A percentile compares a stretch with the other conserved stretches of the same genome.
phyloP scores from a whole-genome alignment of 306 rosid species.

The Malus orientalis region DNA sequence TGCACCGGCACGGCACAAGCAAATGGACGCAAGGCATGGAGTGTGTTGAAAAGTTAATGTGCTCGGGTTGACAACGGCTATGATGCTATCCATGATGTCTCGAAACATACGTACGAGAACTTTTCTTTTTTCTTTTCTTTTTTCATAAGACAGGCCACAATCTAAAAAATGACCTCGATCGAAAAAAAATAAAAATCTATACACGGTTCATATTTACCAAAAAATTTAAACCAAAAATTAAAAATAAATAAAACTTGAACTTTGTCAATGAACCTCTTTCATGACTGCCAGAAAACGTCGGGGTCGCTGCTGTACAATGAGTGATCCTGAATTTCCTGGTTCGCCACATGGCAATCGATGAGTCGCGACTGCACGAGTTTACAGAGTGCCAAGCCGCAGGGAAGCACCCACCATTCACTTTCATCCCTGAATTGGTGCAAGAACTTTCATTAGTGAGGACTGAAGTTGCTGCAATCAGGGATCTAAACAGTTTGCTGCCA shows the following conservation, averaged over 20 bases:
- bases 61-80: neutral
- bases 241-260: neutral
- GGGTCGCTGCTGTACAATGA: conserved; percentile 77
- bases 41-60: neutral
- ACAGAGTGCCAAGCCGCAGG: conserved; percentile 64
- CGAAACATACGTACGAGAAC: neutral
- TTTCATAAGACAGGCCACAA: neutral
- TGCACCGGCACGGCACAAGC: no score
- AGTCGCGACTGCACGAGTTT: conserved; percentile 81
- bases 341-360: conserved; percentile 76
- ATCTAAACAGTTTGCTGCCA: neutral
- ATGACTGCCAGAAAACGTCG: conserved; percentile 77
- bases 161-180: neutral
- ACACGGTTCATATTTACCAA: neutral
- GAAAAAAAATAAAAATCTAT: neutral
- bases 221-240: neutral
- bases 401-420: conserved; percentile 99
- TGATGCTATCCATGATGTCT: neutral
- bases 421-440: conserved; percentile 64
- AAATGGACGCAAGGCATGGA: no score
- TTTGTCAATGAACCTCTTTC: conserved; percentile 7
- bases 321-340: conserved; percentile 87
- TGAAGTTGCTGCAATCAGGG: neutral
- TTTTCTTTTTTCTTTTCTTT: neutral
- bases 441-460: neutral